A percentile compares a stretch with the other conserved stretches of the same genome.
phyloP scores from a whole-genome alignment of 352 stramenopile species.

The Pythium aristosporum region DNA sequence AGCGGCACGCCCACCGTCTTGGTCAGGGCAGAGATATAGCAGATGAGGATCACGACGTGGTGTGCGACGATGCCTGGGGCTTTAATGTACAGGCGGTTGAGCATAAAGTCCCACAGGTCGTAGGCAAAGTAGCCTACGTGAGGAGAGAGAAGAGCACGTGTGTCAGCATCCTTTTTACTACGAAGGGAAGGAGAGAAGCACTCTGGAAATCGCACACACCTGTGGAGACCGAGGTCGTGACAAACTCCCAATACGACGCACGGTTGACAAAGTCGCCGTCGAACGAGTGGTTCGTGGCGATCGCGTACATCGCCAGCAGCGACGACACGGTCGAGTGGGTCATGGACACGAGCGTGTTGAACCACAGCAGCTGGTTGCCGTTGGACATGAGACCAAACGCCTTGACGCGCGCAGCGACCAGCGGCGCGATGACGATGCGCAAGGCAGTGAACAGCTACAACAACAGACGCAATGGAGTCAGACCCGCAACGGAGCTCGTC shows the following conservation, averaged over 20 bases:
- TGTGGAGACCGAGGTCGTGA: conserved; percentile 67
- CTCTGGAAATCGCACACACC: conserved; percentile 26
- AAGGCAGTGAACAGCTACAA: conserved; percentile 44
- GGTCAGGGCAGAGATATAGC: conserved; percentile 72
- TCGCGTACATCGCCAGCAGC: conserved; percentile 45
- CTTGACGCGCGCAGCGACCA: conserved; percentile 42
- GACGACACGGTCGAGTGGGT: conserved; percentile 63
- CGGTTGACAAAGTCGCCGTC: conserved; percentile 41
- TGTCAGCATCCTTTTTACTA: background rate
- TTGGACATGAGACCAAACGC: conserved; percentile 46
- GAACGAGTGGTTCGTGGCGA: conserved; percentile 57
- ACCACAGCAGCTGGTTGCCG: conserved; percentile 52
- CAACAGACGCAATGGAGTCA: background rate
- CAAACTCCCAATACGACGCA: conserved; percentile 34
- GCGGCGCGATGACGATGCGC: conserved; percentile 42
- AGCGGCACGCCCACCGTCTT: conserved; percentile 75
- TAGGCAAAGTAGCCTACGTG: conserved; percentile 70
- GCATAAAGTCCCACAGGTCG: conserved; percentile 76
- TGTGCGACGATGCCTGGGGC: conserved; percentile 65
- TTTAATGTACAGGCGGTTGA: conserved; percentile 74
- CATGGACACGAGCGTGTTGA: conserved; percentile 77
- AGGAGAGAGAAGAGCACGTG: background rate
- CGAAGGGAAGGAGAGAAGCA: no score
- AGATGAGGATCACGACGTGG: conserved; percentile 78
- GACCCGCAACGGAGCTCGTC: background rate